Base-by-base conservation (phyloP, 2,329 filamentous ascomycete species). In the Pseudodiploospora longispora region DNA sequence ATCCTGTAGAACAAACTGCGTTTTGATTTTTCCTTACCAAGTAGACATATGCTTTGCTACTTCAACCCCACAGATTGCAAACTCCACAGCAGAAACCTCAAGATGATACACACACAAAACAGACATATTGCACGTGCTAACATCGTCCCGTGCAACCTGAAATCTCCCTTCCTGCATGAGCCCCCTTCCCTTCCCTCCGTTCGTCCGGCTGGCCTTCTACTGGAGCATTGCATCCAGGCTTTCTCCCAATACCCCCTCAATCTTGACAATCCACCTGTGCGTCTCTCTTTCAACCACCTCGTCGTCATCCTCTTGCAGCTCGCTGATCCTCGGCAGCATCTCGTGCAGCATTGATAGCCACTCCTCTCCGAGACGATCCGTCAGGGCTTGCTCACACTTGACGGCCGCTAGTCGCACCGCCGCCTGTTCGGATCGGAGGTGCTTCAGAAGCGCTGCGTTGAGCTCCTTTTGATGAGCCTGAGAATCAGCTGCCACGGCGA, bases 251-350 rank as follows among this genome's bases (percentile, higher is more conserved):
- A 94, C 84, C 38, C 78, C 82, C 67, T 97, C 91, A 59, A 98
- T 94, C 66, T 82, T 82, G 59, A 83, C 78, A 55, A 97, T 93
- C 91, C 93, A 96, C 57, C 80, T 75, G 60, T 90, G 78, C 33
- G 89, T 91, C 70, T 95, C 90, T 59, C 81, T 74, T 70, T 98
- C 93, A 27, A 98, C 91, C 29, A 76, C 75, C 68, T 97, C 93
- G 59, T 97, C 90, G 54, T 97, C 93, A 61, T 98, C 93, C 60
- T 98, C 93, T 68, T 95, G 85, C 58, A 95, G 65, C 69, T 98
- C 93, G 58, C 87, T 94, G 55, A 99, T 95, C 52, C 91, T 87
- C 19, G 94, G 91, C 61, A 98, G 68, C 85, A 96, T 97, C 75
- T 98, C 93, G 0, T 91, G 88, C 59, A 97, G 64, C 70, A 94